phyloP scores from a whole-genome alignment of 495 filamentous ascomycete genomes.

The Neurospora sp. region DNA sequence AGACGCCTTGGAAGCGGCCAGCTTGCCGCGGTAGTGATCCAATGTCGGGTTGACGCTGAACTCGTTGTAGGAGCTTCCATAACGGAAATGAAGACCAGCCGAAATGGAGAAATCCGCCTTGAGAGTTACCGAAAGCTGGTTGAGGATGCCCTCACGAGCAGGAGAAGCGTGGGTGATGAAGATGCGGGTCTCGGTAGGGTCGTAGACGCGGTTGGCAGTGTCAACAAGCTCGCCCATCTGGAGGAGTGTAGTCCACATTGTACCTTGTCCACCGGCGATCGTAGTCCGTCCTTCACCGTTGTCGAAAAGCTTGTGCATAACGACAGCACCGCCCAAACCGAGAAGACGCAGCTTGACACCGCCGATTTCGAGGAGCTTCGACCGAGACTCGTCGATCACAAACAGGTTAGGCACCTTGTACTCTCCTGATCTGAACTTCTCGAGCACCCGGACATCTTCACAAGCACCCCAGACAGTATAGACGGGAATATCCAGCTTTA shows the following conservation, averaged over 20 bases:
- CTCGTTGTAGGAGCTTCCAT: slow-evolving; percentile 98
- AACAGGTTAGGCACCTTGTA: slow-evolving; percentile 97
- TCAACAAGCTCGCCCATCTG: slow-evolving; percentile 99
- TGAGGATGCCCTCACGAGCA: slow-evolving; percentile 90
- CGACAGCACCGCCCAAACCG: slow-evolving; percentile 89
- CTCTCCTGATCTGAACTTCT: slow-evolving; percentile 96
- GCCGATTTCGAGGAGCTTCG: slow-evolving; percentile 84
- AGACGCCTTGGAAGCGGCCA: slow-evolving; percentile 96
- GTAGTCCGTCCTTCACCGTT: slow-evolving; percentile 97
- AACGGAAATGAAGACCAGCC: slow-evolving; percentile 95
- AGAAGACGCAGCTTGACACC: slow-evolving; percentile 93
- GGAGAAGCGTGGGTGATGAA: slow-evolving; percentile 98
- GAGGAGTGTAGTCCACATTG: slow-evolving; percentile 98
- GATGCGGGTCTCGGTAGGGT: slow-evolving; percentile 94
- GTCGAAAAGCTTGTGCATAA: slow-evolving; percentile 99
- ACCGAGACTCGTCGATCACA: slow-evolving; percentile 97
- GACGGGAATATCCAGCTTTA: slow-evolving; percentile 88
- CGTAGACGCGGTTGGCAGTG: slow-evolving; percentile 95
- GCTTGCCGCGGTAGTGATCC: slow-evolving; percentile 97
- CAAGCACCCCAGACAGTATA: slow-evolving; percentile 99
- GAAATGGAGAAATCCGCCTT: slow-evolving; percentile 99
- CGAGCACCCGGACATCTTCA: slow-evolving; percentile 94
- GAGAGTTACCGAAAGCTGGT: slow-evolving; percentile 93
- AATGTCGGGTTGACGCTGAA: slow-evolving; percentile 98
- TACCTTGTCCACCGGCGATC: slow-evolving; percentile 95